Conservation (phyloP, 768 basidiomycete species). For the Termitomyces heimii region DNA sequence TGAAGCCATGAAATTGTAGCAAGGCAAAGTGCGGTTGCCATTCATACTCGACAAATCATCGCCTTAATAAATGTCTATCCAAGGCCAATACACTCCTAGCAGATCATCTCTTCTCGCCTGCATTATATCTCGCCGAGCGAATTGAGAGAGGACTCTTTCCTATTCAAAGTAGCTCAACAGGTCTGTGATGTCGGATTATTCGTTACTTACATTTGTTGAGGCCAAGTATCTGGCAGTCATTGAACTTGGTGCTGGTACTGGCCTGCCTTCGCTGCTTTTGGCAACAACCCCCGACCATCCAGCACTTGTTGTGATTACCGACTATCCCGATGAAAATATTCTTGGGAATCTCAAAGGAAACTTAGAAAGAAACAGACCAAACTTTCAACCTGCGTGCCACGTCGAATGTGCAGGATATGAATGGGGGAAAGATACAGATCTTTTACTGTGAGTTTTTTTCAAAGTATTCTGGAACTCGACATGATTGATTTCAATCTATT, state of each 20-base stretch:
- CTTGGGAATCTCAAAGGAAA: slow-evolving; percentile 51
- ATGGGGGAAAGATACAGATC: slow-evolving; percentile 51
- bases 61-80: slow-evolving; percentile 6
- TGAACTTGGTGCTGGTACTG: slow-evolving; percentile 70
- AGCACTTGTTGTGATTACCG: slow-evolving; percentile 52
- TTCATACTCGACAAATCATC: slow-evolving; percentile 1
- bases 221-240: slow-evolving; percentile 35
- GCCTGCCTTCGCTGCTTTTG: slow-evolving; percentile 58
- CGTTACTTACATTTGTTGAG: not conserved
- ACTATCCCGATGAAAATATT: slow-evolving; percentile 63
- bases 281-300: slow-evolving; percentile 40
- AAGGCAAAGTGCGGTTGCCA: slow-evolving; percentile 47
- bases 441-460: slow-evolving; percentile 40
- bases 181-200: slow-evolving; percentile 20
- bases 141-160: slow-evolving; percentile 53
- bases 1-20: slow-evolving; percentile 25
- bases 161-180: slow-evolving; percentile 28
- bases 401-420: slow-evolving; percentile 50
- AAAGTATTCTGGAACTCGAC: not conserved
- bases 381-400: slow-evolving; percentile 30
- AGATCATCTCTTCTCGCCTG: slow-evolving; percentile 69
- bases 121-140: slow-evolving; percentile 57
- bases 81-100: slow-evolving; percentile 69
- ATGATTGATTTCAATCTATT: not conserved
- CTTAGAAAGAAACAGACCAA: slow-evolving; percentile 39